Conservation (phyloP, 1,284 basidiomycete genomes). For the Cryptococcus jaspeensis region DNA sequence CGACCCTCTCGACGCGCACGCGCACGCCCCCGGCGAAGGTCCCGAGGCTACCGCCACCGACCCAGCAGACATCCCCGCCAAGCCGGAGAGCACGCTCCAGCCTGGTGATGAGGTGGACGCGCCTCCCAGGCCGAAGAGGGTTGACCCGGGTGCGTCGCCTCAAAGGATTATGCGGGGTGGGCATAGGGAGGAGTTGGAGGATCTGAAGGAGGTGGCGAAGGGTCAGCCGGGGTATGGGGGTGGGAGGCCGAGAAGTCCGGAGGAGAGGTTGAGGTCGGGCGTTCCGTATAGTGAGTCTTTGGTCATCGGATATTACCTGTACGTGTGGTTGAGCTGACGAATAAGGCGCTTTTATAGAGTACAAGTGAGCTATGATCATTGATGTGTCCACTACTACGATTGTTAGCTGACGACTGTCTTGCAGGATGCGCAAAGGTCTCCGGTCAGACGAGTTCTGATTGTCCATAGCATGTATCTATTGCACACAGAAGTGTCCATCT, state of each 20-base stretch:
- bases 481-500: background rate
- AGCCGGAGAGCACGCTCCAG: slow-evolving; percentile 10
- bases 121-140: slow-evolving; percentile 19
- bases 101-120: slow-evolving; percentile 27
- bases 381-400: background rate
- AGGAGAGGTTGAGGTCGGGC: slow-evolving; percentile 42
- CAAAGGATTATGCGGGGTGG: slow-evolving; percentile 19
- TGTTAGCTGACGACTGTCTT: slow-evolving; percentile 1
- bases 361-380: slow-evolving; percentile 6
- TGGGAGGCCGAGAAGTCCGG: slow-evolving; percentile 26
- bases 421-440: slow-evolving; percentile 43
- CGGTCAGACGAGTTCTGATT: slow-evolving; percentile 45
- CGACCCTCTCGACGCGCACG: slow-evolving; percentile 47
- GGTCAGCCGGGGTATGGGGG: slow-evolving; percentile 21
- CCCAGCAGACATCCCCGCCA: background rate
- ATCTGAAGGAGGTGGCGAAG: slow-evolving; percentile 17
- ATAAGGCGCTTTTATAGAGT: slow-evolving; percentile 3
- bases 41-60: slow-evolving; percentile 14
- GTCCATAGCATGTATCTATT: background rate
- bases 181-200: slow-evolving; percentile 20
- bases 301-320: background rate
- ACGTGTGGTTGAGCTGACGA: background rate
- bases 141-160: slow-evolving; percentile 27
- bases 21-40: slow-evolving; percentile 42
- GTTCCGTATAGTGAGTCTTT: slow-evolving; percentile 50